A percentile compares a stretch with the other conserved stretches of the same genome.
phyloP scores from a whole-genome alignment of 2,329 filamentous ascomycete species.

The Graphilbum sp. region DNA sequence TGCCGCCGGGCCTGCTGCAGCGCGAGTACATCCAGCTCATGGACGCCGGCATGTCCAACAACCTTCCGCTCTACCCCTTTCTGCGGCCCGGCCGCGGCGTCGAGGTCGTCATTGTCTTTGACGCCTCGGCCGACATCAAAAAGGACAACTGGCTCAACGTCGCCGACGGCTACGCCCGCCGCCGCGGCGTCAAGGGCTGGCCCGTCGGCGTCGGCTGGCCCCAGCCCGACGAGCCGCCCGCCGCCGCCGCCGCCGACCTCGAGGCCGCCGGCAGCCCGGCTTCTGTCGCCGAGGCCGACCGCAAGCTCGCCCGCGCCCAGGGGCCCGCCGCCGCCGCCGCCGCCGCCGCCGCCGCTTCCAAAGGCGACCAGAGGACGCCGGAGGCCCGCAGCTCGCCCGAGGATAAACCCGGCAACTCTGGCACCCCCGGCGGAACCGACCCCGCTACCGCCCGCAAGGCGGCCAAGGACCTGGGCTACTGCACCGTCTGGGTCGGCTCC shows the following conservation, averaged over 20 bases:
- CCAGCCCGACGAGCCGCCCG: slow-evolving; percentile 36
- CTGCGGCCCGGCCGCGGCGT: slow-evolving; percentile 77
- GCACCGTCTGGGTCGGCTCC: slow-evolving; percentile 87
- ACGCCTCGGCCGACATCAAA: slow-evolving; percentile 83
- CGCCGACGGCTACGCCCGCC: slow-evolving; percentile 79
- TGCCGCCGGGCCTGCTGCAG: slow-evolving; percentile 60
- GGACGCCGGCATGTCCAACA: slow-evolving; percentile 98
- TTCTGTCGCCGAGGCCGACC: slow-evolving; percentile 41
- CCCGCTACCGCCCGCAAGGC: slow-evolving; percentile 21
- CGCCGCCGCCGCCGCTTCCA: slow-evolving; percentile 13
- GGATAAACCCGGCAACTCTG: no score
- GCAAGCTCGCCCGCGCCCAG: slow-evolving; percentile 32
- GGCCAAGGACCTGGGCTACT: slow-evolving; percentile 61
- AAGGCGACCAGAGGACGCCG: no score
- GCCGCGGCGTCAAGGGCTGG: slow-evolving; percentile 87
- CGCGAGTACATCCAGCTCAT: slow-evolving; percentile 65
- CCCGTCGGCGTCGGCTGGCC: slow-evolving; percentile 93
- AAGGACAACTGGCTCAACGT: slow-evolving; percentile 95
- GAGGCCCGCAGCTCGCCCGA: no score
- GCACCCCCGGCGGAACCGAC: background rate
- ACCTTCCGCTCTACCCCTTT: slow-evolving; percentile 87
- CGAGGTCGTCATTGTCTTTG: slow-evolving; percentile 83
- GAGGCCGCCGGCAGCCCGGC: slow-evolving; percentile 45
- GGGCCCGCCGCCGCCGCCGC: slow-evolving; percentile 5
- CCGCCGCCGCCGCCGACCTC: slow-evolving; percentile 48